A percentile compares a stretch with the other conserved stretches of the same genome.
phyloP scores from a whole-genome alignment of 2,329 filamentous ascomycete species.

The Immersiporthe knoxdaviesiana region DNA sequence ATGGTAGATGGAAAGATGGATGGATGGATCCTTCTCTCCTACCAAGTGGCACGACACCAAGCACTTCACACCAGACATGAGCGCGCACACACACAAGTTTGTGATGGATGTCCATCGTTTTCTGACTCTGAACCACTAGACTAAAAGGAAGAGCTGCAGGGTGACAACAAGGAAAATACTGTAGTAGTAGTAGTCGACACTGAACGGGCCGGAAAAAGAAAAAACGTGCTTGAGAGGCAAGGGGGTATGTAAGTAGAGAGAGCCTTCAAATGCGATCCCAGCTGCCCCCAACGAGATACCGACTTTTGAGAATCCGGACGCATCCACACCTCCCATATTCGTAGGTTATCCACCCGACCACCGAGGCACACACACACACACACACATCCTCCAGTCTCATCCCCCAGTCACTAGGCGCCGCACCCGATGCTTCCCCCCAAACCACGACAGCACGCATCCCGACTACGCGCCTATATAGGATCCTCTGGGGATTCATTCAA shows the following conservation, averaged over 20 bases:
- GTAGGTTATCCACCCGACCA: constrained; percentile 20
- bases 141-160: constrained; percentile 30
- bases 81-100: not conserved
- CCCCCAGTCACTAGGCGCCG: constrained; percentile 25
- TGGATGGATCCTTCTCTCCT: not conserved
- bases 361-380: constrained; percentile 12
- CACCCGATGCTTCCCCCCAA: constrained; percentile 24
- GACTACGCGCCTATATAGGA: constrained; percentile 19
- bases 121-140: constrained; percentile 29
- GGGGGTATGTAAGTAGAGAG: constrained; percentile 32
- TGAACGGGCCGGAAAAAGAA: constrained; percentile 28
- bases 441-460: constrained; percentile 22
- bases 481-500: constrained; percentile 25
- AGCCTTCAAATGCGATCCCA: constrained; percentile 31
- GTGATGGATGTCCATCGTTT: constrained; percentile 31
- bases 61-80: not conserved
- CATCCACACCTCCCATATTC: constrained; percentile 27
- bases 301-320: constrained; percentile 26
- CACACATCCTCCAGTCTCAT: constrained; percentile 22
- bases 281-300: constrained; percentile 28
- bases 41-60: not conserved
- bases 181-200: constrained; percentile 28
- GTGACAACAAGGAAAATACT: constrained; percentile 30
- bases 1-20: not conserved
- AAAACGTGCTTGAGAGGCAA: constrained; percentile 30